Conservation (phyloP, 2,329 filamentous ascomycete species). For the Chlorencoelia australis region DNA sequence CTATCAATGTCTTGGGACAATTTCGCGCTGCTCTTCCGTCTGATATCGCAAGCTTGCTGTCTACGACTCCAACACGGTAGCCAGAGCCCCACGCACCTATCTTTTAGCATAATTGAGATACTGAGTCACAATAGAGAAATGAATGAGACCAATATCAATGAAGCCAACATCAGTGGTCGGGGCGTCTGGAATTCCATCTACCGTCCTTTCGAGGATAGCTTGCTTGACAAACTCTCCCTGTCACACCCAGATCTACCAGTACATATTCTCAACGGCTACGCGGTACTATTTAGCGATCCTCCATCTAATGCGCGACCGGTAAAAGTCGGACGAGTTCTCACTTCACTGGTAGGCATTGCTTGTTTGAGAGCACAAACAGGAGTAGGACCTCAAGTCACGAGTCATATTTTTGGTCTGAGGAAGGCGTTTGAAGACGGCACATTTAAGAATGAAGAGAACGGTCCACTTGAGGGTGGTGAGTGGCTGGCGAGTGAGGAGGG, state of each 20-base stretch:
- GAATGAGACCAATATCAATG: constrained; percentile 39
- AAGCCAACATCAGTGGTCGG: constrained; percentile 47
- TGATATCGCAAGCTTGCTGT: constrained; percentile 42
- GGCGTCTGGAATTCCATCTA: constrained; percentile 70
- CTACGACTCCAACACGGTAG: constrained; percentile 41
- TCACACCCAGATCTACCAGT: constrained; percentile 75
- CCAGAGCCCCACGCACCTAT: background rate
- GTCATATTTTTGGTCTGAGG: constrained; percentile 69
- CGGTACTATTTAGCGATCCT: constrained; percentile 62
- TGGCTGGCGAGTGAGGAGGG: constrained; percentile 59
- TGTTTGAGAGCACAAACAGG: constrained; percentile 72
- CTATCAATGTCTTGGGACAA: constrained; percentile 70
- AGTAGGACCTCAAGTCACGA: constrained; percentile 71
- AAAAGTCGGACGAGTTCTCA: constrained; percentile 59
- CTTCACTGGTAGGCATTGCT: constrained; percentile 62
- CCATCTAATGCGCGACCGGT: constrained; percentile 31
- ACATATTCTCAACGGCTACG: constrained; percentile 70
- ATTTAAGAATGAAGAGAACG: constrained; percentile 36
- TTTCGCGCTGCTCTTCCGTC: constrained; percentile 55
- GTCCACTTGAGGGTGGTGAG: constrained; percentile 38
- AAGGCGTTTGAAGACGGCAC: constrained; percentile 65
- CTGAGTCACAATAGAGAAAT: constrained; percentile 12
- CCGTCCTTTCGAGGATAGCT: constrained; percentile 60
- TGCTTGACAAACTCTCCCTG: constrained; percentile 59
- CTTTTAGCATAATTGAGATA: background rate